phyloP scores from a whole-genome alignment of 768 basidiomycete genomes.

The Rhodotorula diobovata region DNA sequence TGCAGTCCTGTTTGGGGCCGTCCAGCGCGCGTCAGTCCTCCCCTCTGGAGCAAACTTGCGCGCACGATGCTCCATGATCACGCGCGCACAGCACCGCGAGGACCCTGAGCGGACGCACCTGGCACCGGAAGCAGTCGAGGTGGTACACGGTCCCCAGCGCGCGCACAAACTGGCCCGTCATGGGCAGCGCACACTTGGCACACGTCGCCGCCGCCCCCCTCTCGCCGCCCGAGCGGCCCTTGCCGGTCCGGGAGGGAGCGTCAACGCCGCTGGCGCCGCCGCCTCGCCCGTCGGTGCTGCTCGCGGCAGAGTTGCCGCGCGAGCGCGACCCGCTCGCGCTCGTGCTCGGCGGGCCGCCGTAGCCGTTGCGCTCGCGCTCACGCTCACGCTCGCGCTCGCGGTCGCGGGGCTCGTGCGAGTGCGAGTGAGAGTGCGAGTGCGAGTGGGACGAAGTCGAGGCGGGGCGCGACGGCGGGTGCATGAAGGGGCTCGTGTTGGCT shows the following conservation, averaged over 20 bases:
- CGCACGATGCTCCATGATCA: not conserved
- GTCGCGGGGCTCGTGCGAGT: not conserved
- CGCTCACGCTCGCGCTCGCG: too few relatives aligned
- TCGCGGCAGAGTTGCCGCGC: not conserved
- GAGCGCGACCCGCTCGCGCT: not conserved
- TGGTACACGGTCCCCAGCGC: conserved; percentile 91
- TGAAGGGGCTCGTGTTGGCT: not conserved
- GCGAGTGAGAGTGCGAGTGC: conserved; percentile 9
- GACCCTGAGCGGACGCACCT: conserved; percentile 58
- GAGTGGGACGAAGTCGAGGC: conserved; percentile 3
- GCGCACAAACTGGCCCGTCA: conserved; percentile 94
- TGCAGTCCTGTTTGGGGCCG: conserved; percentile 68
- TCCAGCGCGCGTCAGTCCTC: not conserved
- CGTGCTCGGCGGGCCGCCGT: too few relatives aligned
- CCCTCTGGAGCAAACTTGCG: not conserved
- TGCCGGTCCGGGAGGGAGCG: too few relatives aligned
- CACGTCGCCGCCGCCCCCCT: conserved; percentile 39
- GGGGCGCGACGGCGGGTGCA: conserved; percentile 4
- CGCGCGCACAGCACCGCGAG: not conserved
- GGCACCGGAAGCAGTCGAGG: conserved; percentile 96
- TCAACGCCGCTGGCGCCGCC: not conserved
- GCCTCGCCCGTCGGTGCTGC: not conserved
- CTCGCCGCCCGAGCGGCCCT: too few relatives aligned
- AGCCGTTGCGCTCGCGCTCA: too few relatives aligned
- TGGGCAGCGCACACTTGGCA: conserved; percentile 49